Percentiles rank a stretch among this genome's conserved stretches.
These are phyloP conservation scores for Lasiosphaeria hispida DNA, from an alignment of 495 filamentous ascomycete genomes.

Conservation along the genomic window DNA sequence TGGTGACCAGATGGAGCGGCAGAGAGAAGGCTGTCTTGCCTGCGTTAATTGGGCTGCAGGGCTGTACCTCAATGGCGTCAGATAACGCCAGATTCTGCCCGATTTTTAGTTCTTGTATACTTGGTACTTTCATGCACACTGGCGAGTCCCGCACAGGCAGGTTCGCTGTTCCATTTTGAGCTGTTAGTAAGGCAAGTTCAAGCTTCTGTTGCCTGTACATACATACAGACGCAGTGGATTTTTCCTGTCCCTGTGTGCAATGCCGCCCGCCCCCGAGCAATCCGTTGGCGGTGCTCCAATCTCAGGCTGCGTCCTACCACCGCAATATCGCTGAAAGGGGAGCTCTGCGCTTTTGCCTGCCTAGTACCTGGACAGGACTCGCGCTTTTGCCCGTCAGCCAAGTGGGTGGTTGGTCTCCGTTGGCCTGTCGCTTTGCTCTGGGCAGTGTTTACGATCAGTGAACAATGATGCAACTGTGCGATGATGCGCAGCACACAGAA, in stretches of 20 bases:
- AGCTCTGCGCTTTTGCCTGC: neutral
- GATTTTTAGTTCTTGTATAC: neutral
- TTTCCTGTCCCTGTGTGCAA: too few relatives aligned
- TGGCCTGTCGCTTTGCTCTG: neutral
- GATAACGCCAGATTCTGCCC: slow-evolving; percentile 25
- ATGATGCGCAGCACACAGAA: too few relatives aligned
- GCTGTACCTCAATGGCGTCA: slow-evolving; percentile 16
- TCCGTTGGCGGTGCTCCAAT: too few relatives aligned
- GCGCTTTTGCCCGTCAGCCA: neutral
- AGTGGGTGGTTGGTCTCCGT: neutral
- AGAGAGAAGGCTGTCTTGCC: neutral
- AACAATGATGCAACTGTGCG: neutral
- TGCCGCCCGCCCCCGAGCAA: too few relatives aligned
- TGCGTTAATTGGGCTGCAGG: slow-evolving; percentile 5
- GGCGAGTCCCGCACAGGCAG: slow-evolving; percentile 2
- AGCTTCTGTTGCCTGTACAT: neutral
- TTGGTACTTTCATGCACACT: neutral
- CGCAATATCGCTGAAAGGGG: neutral
- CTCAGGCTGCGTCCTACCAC: too few relatives aligned
- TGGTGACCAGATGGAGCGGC: slow-evolving; percentile 9
- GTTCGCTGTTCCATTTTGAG: neutral
- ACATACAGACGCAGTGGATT: too few relatives aligned
- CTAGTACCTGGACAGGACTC: neutral
- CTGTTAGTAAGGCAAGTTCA: neutral
- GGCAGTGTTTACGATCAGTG: neutral